phyloP scores from a whole-genome alignment of 345 rosid genomes.

The Salix udensis region DNA sequence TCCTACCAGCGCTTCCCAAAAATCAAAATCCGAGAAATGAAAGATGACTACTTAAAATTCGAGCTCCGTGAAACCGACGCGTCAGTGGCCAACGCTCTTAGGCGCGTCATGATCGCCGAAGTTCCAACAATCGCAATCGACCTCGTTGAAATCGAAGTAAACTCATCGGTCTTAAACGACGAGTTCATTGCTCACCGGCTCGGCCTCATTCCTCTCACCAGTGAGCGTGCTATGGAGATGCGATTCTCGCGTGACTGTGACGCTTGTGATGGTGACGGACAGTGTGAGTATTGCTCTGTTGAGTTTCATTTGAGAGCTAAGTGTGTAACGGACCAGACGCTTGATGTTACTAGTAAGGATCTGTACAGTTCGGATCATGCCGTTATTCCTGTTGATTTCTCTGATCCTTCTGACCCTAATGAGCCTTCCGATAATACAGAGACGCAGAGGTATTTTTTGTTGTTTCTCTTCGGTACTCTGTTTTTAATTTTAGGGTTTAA shows the following conservation, averaged over 20 bases:
- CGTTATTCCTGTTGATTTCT: conserved; percentile 78
- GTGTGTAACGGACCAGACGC: conserved; percentile 77
- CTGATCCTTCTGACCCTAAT: conserved; percentile 40
- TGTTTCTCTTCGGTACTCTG: background rate
- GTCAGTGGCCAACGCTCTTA: conserved; percentile 91
- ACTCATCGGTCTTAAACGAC: conserved; percentile 86
- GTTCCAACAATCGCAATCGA: conserved; percentile 97
- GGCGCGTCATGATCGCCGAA: conserved; percentile 94
- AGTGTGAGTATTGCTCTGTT: conserved; percentile 94
- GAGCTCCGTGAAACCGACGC: conserved; percentile 94
- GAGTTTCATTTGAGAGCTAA: conserved; percentile 80
- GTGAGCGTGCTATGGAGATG: conserved; percentile 89
- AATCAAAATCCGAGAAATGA: conserved; percentile 70
- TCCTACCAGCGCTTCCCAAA: conserved; percentile 89
- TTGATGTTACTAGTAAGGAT: conserved; percentile 86
- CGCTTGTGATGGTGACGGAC: conserved; percentile 94
- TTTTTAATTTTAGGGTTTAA: background rate
- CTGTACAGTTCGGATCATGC: conserved; percentile 76
- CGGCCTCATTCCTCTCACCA: conserved; percentile 86
- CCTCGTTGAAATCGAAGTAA: conserved; percentile 86
- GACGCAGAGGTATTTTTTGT: conserved; percentile 42
- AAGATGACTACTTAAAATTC: conserved; percentile 76
- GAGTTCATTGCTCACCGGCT: conserved; percentile 96
- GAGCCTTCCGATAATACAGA: conserved; percentile 43
- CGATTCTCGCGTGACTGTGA: conserved; percentile 95